A percentile compares a stretch with the other conserved stretches of the same genome.
phyloP scores from a whole-genome alignment of 805 yeast genomes.

The Myxozyma sirexii region DNA sequence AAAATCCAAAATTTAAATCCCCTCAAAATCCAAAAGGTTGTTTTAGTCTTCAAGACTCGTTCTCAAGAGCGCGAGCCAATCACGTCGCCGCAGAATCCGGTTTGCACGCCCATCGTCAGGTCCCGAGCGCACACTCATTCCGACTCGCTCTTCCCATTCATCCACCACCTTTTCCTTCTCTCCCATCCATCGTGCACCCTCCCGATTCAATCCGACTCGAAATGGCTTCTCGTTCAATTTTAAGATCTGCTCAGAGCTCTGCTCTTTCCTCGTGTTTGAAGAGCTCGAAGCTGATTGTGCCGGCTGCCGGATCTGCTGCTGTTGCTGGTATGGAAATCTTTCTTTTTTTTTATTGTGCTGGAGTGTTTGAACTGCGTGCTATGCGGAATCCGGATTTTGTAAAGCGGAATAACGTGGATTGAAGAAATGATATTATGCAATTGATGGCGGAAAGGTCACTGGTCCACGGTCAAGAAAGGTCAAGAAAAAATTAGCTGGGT shows the following conservation, averaged over 20 bases:
- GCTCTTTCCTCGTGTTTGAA: slow-evolving; percentile 6
- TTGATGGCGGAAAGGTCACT: too few species aligned
- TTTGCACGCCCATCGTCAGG: slow-evolving; percentile 15
- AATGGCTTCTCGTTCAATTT: slow-evolving; percentile 16
- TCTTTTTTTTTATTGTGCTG: background rate
- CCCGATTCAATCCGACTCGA: background rate
- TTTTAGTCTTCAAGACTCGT: background rate
- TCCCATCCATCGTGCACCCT: background rate
- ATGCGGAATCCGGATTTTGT: too few species aligned
- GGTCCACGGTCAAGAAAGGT: too few species aligned
- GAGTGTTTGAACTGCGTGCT: too few species aligned
- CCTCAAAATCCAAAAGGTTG: slow-evolving; percentile 2
- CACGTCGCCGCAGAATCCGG: slow-evolving; percentile 11
- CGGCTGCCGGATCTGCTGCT: slow-evolving; percentile 20
- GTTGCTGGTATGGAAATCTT: slow-evolving; percentile 18
- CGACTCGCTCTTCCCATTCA: background rate
- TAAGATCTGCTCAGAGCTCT: slow-evolving; percentile 4
- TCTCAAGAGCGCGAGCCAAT: slow-evolving; percentile 8
- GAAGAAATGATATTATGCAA: background rate
- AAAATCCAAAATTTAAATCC: too few species aligned
- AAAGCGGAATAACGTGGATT: background rate
- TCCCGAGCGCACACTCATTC: slow-evolving; percentile 9
- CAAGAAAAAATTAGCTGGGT: too few species aligned
- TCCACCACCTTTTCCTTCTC: background rate
- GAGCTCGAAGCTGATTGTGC: slow-evolving; percentile 7